These are phyloP conservation scores for Posidonia oceanica DNA, from an alignment of 116 monocot species.

Conservation along the genomic window DNA sequence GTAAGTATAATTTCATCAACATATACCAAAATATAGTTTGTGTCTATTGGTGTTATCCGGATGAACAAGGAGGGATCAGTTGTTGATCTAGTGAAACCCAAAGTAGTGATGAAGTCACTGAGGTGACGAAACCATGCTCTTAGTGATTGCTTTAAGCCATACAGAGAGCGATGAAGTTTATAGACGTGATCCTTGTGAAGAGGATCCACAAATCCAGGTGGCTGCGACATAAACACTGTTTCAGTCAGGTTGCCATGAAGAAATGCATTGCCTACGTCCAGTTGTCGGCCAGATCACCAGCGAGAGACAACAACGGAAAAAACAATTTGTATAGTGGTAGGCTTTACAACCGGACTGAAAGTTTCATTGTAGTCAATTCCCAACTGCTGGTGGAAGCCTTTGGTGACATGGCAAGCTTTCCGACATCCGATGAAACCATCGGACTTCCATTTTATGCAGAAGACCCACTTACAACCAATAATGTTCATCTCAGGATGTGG, in stretches of 20 bases:
- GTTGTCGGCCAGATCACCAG: background rate
- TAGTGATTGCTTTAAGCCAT: background rate
- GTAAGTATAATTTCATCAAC: no score
- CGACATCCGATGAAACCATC: background rate
- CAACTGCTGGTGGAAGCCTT: background rate
- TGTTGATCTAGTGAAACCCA: no score
- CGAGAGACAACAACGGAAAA: background rate
- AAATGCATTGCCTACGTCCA: background rate
- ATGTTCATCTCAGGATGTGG: background rate
- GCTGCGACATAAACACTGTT: background rate
- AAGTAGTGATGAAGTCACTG: no score
- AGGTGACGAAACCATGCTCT: no score
- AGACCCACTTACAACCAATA: background rate
- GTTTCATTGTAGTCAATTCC: background rate
- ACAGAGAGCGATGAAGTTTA: background rate
- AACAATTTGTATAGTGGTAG: background rate
- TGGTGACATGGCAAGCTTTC: background rate
- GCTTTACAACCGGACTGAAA: background rate
- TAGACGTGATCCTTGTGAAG: background rate
- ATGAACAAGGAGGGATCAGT: no score
- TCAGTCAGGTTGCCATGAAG: background rate
- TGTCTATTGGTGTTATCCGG: no score
- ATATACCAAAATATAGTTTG: no score
- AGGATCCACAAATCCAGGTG: background rate
- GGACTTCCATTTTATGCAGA: background rate